Conservation (phyloP, 805 yeast species). For the Candida andamanensis region DNA sequence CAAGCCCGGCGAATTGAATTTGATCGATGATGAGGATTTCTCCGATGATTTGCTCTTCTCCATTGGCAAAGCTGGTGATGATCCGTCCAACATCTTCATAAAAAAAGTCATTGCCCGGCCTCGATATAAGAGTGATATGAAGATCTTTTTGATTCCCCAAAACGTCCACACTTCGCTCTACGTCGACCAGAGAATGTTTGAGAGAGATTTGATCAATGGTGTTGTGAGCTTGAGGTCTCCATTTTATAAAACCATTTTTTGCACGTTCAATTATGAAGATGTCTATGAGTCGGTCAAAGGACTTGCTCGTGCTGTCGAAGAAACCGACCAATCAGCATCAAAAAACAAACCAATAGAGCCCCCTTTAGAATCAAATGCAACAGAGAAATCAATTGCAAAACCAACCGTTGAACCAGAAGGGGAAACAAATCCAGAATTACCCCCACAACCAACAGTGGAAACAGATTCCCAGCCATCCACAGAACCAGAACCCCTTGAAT, state of each 20-base stretch:
- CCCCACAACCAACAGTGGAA: too few species aligned
- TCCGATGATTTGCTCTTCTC: constrained; percentile 32
- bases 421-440: too few species aligned
- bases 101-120: constrained; percentile 59
- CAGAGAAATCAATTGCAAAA: too few species aligned
- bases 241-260: constrained; percentile 13
- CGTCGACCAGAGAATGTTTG: constrained; percentile 46
- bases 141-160: constrained; percentile 50
- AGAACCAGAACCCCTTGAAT: too few species aligned
- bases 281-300: too few species aligned
- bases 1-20: constrained; percentile 44
- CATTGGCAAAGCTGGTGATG: constrained; percentile 38
- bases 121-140: constrained; percentile 58
- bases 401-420: too few species aligned
- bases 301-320: too few species aligned
- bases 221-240: constrained; percentile 33
- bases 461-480: too few species aligned
- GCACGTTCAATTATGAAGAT: constrained; percentile 15
- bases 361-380: too few species aligned
- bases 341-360: too few species aligned
- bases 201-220: constrained; percentile 48
- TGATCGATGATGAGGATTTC: constrained; percentile 47
- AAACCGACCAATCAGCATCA: too few species aligned
- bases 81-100: constrained; percentile 45
- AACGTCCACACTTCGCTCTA: constrained; percentile 34